A percentile compares a stretch with the other conserved stretches of the same genome.
Evolutionary conservation across 305 asterid genomes (phyloP).

Genomic region (Fraxinus floribunda): DNA sequence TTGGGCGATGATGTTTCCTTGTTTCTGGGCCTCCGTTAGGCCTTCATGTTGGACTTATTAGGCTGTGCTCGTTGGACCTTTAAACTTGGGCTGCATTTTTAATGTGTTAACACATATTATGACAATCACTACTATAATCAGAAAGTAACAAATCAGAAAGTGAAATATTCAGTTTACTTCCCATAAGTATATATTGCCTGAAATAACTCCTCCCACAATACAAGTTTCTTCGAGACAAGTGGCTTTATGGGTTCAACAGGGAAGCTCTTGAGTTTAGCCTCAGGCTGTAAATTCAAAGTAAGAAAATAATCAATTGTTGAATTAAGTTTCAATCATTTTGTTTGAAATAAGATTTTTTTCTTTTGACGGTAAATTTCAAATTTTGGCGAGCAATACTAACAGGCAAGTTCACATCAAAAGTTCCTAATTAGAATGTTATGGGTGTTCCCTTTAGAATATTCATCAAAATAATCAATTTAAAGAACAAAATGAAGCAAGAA

Average conservation of each 20-base stretch:
- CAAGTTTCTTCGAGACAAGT: conserved; percentile 67
- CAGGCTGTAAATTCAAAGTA: conserved; percentile 46
- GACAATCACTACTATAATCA: no score
- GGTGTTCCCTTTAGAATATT: neutral
- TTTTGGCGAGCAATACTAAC: neutral
- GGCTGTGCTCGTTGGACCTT: no score
- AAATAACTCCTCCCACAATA: conserved; percentile 76
- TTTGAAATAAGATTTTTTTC: neutral
- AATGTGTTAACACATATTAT: no score
- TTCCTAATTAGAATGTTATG: neutral
- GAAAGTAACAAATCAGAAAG: no score
- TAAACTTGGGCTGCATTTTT: no score
- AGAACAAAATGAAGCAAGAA: neutral
- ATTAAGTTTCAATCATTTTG: neutral
- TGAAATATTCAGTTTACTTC: no score
- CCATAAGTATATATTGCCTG: conserved; percentile 83
- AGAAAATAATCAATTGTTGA: neutral
- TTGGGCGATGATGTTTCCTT: no score
- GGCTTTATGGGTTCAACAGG: conserved; percentile 54
- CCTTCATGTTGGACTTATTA: no score
- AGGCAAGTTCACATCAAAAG: neutral
- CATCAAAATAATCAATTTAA: neutral
- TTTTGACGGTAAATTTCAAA: neutral
- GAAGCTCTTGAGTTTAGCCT: conserved; percentile 55
- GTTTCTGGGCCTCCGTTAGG: no score